These are phyloP conservation scores for Populus hybrid DNA, from an alignment of 441 rosid species.

Conservation along the genomic window DNA sequence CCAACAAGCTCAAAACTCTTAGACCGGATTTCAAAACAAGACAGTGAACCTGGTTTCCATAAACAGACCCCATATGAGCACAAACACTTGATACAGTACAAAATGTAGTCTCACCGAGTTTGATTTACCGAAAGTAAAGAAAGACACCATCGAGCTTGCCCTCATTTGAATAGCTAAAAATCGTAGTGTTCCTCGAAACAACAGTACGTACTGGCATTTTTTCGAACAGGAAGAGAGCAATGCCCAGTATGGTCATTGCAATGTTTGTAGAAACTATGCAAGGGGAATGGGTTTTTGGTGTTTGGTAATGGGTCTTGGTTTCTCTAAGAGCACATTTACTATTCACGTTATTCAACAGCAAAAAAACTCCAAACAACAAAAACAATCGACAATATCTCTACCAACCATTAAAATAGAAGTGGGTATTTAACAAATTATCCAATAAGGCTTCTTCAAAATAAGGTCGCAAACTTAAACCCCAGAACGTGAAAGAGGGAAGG, in stretches of 20 bases:
- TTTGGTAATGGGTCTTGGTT: not conserved
- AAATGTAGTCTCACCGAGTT: conserved; percentile 7
- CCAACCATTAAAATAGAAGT: not conserved
- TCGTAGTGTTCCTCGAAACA: conserved; percentile 43
- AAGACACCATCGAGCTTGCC: conserved; percentile 26
- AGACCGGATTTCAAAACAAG: not conserved
- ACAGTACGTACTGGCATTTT: conserved; percentile 37
- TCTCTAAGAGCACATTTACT: not conserved
- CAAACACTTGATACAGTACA: conserved; percentile 20
- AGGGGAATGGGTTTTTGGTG: not conserved
- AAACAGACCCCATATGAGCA: not conserved
- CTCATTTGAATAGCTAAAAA: conserved; percentile 38
- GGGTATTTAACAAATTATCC: not conserved
- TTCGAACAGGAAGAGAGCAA: conserved; percentile 42
- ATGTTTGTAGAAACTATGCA: conserved; percentile 28
- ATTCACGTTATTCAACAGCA: not conserved
- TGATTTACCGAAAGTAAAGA: conserved; percentile 18
- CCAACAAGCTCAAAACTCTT: not conserved
- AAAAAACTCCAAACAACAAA: not conserved
- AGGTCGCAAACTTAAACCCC: not conserved
- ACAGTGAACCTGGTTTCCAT: no score
- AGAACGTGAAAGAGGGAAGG: not conserved
- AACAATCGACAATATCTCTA: not conserved
- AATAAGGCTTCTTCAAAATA: not conserved
- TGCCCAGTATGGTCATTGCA: conserved; percentile 12